Base-by-base conservation (phyloP, 2,329 filamentous ascomycete genomes). In the Pseudogymnoascus sp. region DNA sequence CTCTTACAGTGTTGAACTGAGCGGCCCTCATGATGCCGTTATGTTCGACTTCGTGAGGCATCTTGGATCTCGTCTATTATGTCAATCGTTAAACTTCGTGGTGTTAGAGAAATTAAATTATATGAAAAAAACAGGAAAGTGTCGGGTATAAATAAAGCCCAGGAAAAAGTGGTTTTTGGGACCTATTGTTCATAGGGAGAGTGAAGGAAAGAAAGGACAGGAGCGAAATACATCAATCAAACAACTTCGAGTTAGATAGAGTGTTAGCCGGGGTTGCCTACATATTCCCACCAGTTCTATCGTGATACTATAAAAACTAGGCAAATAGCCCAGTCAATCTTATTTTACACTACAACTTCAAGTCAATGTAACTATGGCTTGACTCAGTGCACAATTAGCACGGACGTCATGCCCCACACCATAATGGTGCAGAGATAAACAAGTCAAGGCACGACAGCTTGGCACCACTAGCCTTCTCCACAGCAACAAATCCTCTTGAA, bases 1-100 rank as follows among this genome's bases (percentile, higher is more conserved):
- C n/a, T n/a, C 33, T 61, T 38, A 61, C 59, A 16, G n/a, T 61
- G 28, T 61, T 61, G 12, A 61, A 61, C 7, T 61, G 59, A 61
- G 59, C 59, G n/a, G 59, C 59, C 25, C 40, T 61, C 59, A 61
- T 61, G 28, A 25, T 18, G 28, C 59, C 33, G 10, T 61, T 40
- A 38, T 37, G 35, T 25, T 2, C 28, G 11, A 40, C 25, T 25
- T 25, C 31, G 28, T 61, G 59, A 23, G 59, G 33, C 28, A 61
- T 35, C 21, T 44, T 44, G 40, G 40, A 44, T 44, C 18, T 21
- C 10, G 18, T 44, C 8, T 21, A 23, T 4, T 10, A 5, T 10
- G 40, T 18, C 18, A 44, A 21, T 44, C 40, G 40, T 44, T 44
- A 18, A 44, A 21, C 1, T 44, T 44, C 10, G 18, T 3, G 18